Evolutionary conservation across 1,284 basidiomycete species (phyloP).

Genomic region (Rhodotorula sp.): DNA sequence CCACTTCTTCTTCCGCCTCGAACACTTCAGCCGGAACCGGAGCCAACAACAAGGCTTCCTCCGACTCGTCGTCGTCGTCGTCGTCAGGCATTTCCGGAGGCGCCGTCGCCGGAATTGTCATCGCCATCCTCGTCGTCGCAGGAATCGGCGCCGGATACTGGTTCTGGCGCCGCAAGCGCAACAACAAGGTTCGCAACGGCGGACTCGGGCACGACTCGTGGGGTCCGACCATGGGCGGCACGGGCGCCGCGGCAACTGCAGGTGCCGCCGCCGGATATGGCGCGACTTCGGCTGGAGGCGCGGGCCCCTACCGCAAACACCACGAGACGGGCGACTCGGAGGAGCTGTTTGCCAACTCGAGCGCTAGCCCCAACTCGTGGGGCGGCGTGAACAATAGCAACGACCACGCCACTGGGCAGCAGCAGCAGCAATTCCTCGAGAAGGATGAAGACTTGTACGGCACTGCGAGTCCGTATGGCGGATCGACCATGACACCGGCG

Average conservation of each 20-base stretch:
- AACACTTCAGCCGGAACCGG: not conserved
- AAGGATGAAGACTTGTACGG: constrained; percentile 1
- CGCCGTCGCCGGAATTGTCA: constrained; percentile 33
- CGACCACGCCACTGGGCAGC: not conserved
- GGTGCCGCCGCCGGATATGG: not conserved
- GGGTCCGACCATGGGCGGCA: constrained; percentile 2
- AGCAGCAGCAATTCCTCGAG: not conserved
- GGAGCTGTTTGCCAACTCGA: constrained; percentile 29
- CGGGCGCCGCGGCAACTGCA: constrained; percentile 8
- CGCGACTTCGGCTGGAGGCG: not conserved
- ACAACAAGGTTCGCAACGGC: constrained; percentile 9
- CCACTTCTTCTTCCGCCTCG: not conserved
- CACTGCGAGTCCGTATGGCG: not conserved
- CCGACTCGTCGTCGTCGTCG: not conserved
- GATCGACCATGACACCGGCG: not conserved
- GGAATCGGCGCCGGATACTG: constrained; percentile 22
- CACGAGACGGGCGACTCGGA: constrained; percentile 23
- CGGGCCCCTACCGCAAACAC: constrained; percentile 11
- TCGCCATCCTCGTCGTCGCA: constrained; percentile 31
- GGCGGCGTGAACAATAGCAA: not conserved
- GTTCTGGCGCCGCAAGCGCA: constrained; percentile 16
- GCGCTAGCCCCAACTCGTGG: constrained; percentile 5
- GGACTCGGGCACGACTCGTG: constrained; percentile 10
- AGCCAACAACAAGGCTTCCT: not conserved
- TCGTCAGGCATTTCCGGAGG: constrained; percentile 18